These are phyloP conservation scores for Kuraishia cidri DNA, from an alignment of 805 yeast species.

Conservation along the genomic window DNA sequence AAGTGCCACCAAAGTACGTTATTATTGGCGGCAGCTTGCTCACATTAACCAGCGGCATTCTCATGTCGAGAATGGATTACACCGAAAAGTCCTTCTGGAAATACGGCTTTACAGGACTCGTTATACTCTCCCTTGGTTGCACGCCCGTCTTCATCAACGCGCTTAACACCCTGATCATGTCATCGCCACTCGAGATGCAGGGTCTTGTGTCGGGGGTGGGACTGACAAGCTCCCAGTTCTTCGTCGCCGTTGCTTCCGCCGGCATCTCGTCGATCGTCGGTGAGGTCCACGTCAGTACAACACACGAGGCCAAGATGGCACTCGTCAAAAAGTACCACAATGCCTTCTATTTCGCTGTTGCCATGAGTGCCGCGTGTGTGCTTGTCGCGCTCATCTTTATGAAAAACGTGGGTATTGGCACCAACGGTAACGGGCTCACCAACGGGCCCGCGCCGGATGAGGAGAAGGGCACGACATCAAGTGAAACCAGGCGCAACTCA, in stretches of 20 bases:
- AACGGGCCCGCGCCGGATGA: too few relatives aligned
- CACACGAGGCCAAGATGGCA: slow-evolving; percentile 2
- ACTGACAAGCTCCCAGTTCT: slow-evolving; percentile 25
- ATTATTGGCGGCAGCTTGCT: slow-evolving; percentile 6
- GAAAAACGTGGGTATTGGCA: slow-evolving; percentile 1
- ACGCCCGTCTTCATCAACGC: slow-evolving; percentile 14
- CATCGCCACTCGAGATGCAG: slow-evolving; percentile 27
- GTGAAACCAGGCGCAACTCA: too few relatives aligned
- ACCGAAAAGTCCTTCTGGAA: not conserved
- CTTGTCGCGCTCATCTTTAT: not conserved
- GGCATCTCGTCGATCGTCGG: slow-evolving; percentile 17
- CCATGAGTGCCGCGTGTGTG: too few relatives aligned
- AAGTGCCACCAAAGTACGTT: slow-evolving; percentile 11
- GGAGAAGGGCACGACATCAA: too few relatives aligned
- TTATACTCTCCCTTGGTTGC: not conserved
- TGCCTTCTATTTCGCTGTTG: not conserved
- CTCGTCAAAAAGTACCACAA: not conserved
- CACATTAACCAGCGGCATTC: not conserved
- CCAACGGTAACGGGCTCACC: not conserved
- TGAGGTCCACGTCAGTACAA: too few relatives aligned
- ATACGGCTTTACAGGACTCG: slow-evolving; percentile 1
- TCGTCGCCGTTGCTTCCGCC: slow-evolving; percentile 19
- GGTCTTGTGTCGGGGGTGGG: slow-evolving; percentile 28
- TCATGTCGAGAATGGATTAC: not conserved
- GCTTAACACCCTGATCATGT: slow-evolving; percentile 16